phyloP scores from a whole-genome alignment of 371 early-diverging fungal species.

The Mortierella sp. region DNA sequence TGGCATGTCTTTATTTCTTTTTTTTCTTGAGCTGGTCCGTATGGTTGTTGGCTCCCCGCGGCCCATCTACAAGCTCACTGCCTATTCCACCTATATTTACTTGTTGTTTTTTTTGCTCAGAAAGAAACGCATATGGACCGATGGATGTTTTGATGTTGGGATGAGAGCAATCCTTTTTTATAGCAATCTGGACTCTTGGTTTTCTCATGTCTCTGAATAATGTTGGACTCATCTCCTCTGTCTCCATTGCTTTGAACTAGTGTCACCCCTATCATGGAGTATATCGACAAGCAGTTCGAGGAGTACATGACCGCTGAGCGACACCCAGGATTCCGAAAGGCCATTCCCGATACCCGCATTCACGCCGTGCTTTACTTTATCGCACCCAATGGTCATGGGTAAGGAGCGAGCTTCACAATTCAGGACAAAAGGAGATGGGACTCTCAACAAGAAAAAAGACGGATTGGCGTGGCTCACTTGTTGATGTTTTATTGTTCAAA shows the following conservation, averaged over 20 bases:
- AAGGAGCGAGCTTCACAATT: conserved; percentile 25
- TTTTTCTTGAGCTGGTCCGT: conserved; percentile 51
- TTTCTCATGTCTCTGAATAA: conserved; percentile 9
- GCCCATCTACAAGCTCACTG: conserved; percentile 8
- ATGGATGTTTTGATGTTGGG: conserved; percentile 4
- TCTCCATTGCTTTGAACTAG: conserved; percentile 52
- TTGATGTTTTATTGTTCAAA: background rate
- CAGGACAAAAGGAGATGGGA: background rate
- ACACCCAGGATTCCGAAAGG: conserved; percentile 82
- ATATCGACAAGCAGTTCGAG: conserved; percentile 94
- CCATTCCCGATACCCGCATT: conserved; percentile 86
- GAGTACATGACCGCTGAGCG: conserved; percentile 93
- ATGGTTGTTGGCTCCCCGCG: background rate
- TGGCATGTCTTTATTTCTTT: background rate
- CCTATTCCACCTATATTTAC: conserved; percentile 42
- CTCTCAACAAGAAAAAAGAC: conserved; percentile 14
- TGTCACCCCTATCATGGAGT: conserved; percentile 83
- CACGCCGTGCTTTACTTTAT: conserved; percentile 97
- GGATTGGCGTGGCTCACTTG: background rate
- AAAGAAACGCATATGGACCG: conserved; percentile 2
- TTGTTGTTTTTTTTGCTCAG: conserved; percentile 10
- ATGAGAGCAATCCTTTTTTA: conserved; percentile 15
- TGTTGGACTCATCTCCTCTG: conserved; percentile 1
- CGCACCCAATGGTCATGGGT: conserved; percentile 92
- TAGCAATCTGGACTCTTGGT: conserved; percentile 11